Percentiles rank a stretch among this genome's conserved stretches.
These are phyloP conservation scores for Aquilaria agallochum DNA, from an alignment of 441 rosid species.

Conservation along the genomic window DNA sequence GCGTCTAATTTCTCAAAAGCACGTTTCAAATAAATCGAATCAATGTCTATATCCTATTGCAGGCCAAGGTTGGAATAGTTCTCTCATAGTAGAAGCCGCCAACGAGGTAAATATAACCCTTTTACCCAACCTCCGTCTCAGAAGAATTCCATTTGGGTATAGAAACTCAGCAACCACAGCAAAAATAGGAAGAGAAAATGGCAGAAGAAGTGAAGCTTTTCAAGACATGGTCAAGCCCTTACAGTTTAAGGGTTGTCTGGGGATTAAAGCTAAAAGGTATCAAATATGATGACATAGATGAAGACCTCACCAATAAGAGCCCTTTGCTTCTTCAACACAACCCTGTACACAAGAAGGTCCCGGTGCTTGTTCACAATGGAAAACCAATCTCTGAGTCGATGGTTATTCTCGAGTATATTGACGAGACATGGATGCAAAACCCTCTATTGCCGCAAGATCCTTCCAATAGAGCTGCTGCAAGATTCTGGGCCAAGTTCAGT, in stretches of 20 bases:
- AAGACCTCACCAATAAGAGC: conserved; percentile 38
- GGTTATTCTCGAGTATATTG: conserved; percentile 36
- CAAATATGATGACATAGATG: conserved; percentile 33
- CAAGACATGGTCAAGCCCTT: conserved; percentile 43
- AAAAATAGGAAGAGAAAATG: background rate
- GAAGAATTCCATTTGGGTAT: too few species aligned
- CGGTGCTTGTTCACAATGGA: conserved; percentile 39
- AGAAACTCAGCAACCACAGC: background rate
- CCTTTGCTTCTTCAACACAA: conserved; percentile 29
- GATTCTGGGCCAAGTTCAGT: conserved; percentile 43
- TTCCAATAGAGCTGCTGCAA: conserved; percentile 41
- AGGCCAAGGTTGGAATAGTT: too few species aligned
- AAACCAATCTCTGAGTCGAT: conserved; percentile 41
- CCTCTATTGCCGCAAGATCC: conserved; percentile 44
- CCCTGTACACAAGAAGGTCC: conserved; percentile 40
- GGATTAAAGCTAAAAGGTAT: conserved; percentile 35
- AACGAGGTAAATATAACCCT: too few species aligned
- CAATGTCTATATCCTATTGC: too few species aligned
- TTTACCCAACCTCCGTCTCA: too few species aligned
- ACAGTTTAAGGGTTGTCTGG: conserved; percentile 31
- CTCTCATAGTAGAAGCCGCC: too few species aligned
- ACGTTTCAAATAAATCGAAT: too few species aligned
- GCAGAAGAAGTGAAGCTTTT: conserved; percentile 34
- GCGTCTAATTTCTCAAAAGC: too few species aligned
- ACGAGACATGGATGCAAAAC: conserved; percentile 35